Evolutionary conservation across 2,329 filamentous ascomycete genomes (phyloP).

Genomic region (Penicillium sp.): DNA sequence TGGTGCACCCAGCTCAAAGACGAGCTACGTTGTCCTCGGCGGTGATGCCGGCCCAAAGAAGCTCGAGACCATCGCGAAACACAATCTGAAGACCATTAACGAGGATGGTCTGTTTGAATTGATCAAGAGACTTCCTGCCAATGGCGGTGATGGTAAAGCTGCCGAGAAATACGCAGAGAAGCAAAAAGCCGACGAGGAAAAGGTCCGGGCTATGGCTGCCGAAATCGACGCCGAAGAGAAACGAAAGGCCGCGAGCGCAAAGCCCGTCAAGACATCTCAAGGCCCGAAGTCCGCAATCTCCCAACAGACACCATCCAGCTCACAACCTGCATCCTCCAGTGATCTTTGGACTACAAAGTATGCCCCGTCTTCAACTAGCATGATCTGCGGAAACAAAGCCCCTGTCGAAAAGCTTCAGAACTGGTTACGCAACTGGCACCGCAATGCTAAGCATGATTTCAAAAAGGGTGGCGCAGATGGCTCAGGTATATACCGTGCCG

Average conservation of each 20-base stretch:
- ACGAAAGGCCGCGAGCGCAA: constrained; percentile 30
- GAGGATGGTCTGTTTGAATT: constrained; percentile 89
- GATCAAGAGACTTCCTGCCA: constrained; percentile 76
- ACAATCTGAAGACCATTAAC: constrained; percentile 86
- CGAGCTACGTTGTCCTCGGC: constrained; percentile 89
- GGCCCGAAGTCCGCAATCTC: constrained; percentile 29
- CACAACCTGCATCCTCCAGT: constrained; percentile 49
- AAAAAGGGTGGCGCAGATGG: constrained; percentile 82
- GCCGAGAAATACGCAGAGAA: constrained; percentile 85
- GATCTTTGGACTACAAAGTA: constrained; percentile 93
- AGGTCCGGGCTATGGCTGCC: constrained; percentile 74
- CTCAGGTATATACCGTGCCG: constrained; percentile 78
- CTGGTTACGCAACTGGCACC: constrained; percentile 84
- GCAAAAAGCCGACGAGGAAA: constrained; percentile 79
- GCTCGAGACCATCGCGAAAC: constrained; percentile 77
- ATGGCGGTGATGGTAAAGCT: constrained; percentile 84
- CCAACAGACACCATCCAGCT: constrained; percentile 50
- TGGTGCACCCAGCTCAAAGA: constrained; percentile 83
- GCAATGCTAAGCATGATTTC: constrained; percentile 77
- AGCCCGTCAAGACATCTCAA: constrained; percentile 47
- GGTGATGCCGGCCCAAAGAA: constrained; percentile 92
- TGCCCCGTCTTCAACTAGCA: constrained; percentile 77
- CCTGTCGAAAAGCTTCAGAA: constrained; percentile 85
- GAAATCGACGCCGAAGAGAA: constrained; percentile 86
- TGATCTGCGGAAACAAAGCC: constrained; percentile 94